phyloP scores from a whole-genome alignment of 1,284 basidiomycete species.

The Chalciporus sp. region DNA sequence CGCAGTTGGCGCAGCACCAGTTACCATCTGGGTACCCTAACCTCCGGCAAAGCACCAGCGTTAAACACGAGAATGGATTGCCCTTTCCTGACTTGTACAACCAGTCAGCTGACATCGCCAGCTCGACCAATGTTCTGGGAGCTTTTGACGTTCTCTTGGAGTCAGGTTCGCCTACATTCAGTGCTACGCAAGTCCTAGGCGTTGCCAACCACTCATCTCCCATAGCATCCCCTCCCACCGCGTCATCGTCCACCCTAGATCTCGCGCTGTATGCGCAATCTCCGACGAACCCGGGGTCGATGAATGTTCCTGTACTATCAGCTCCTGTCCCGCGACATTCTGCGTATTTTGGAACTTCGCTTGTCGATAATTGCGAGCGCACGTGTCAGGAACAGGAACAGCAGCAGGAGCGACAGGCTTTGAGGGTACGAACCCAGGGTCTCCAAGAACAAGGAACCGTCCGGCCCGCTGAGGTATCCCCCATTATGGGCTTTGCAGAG shows the following conservation, averaged over 20 bases:
- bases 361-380: conserved; percentile 36
- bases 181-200: conserved; percentile 1
- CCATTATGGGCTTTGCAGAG: conserved; percentile 33
- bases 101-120: conserved; percentile 27
- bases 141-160: conserved; percentile 27
- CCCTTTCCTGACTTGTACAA: conserved; percentile 29
- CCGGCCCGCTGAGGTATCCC: conserved; percentile 36
- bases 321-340: conserved; percentile 38
- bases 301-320: conserved; percentile 29
- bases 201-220: conserved; percentile 6
- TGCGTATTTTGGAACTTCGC: conserved; percentile 32
- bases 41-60: conserved; percentile 22
- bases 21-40: conserved; percentile 29
- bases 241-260: conserved; percentile 26
- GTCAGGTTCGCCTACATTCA: conserved; percentile 30
- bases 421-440: conserved; percentile 36
- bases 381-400: conserved; percentile 43
- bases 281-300: conserved; percentile 21
- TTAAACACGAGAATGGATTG: conserved; percentile 36
- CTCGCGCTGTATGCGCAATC: conserved; percentile 28
- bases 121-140: conserved; percentile 27
- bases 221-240: conserved; percentile 24
- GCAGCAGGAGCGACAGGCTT: conserved; percentile 35
- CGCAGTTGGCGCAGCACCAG: conserved; percentile 23
- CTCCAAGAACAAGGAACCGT: conserved; percentile 36